Base-by-base conservation (phyloP, 805 yeast species). In the Kodamaea lidongshanica region DNA sequence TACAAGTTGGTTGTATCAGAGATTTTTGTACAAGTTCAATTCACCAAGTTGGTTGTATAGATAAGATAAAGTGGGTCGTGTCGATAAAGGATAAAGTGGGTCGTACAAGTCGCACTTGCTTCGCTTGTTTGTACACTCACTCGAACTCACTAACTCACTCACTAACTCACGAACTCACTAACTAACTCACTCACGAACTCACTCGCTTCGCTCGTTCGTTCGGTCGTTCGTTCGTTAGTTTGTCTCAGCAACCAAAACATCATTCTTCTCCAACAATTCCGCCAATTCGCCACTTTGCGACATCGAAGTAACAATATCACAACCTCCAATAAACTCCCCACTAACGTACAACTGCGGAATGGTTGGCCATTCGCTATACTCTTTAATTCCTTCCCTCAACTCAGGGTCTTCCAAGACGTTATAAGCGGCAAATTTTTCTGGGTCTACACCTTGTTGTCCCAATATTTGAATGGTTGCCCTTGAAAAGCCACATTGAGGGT, bases 371-470 rank as follows among this genome's bases (percentile, higher is more conserved):
- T 83, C 79, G 44, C 89, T 77, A 59, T 74, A 92, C 55, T 92
- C 98, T 62, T 92, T 92, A 49, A 92, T 86, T 18, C 97, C 98
- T 27, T 84, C 78, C 61, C 98, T 82, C 40, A 92, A 72, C 48
- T 92, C 97, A 3, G 81, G 77, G 55, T 92, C 98, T 58, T 92
- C 97, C 43, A 92, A 66, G 0, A 92, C 98, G 52, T 92, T 89
- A 61, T 83, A 92, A 12, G 97, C 97, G 23, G 97, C 96, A 63
- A 92, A 92, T 59, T 92, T 89, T 16, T 63, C 72, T 7, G 98
- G 98, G 58, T 92, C 96, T 12, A 92, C 96, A 35, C 98, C 98
- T 54, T 89, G 94, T 52, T 86, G 89, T 9, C 98, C 97, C 37
- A 92, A 70, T 30, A 88, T 72, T 52, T 85, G 92, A 45, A 92